Conservation (phyloP, 345 rosid genomes). For the Citrus cavaleriei region DNA sequence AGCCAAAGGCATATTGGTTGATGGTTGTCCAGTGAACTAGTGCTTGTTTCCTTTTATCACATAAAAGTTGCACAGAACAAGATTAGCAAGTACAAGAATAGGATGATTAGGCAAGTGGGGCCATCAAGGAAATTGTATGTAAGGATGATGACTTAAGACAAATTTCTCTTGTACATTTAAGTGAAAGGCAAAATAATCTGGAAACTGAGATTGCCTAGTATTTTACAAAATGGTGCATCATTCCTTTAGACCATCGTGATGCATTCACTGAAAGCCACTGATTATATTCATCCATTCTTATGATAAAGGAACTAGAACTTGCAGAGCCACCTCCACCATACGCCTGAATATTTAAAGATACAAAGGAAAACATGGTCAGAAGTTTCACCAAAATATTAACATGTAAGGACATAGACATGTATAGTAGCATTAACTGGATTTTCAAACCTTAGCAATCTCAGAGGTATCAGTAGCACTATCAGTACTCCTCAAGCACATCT, state of each 20-base stretch:
- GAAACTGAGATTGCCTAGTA: neutral
- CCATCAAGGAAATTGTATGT: neutral
- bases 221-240: neutral
- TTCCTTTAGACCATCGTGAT: conserved; percentile 19
- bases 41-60: neutral
- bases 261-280: conserved; percentile 48
- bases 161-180: neutral
- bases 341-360: conserved; percentile 45
- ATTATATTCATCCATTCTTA: conserved; percentile 87
- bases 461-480: conserved; percentile 63
- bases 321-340: conserved; percentile 84
- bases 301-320: conserved; percentile 76
- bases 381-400: neutral
- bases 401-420: neutral
- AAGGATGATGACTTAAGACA: neutral
- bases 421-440: neutral
- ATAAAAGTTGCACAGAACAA: conserved; percentile 7
- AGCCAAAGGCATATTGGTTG: conserved; percentile 55
- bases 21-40: conserved; percentile 58
- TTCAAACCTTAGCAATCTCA: conserved; percentile 76
- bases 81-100: neutral
- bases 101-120: neutral
- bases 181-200: neutral
- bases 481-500: conserved; percentile 79
- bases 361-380: neutral